Conservation (phyloP, 768 basidiomycete genomes). For the Mycena galopus region DNA sequence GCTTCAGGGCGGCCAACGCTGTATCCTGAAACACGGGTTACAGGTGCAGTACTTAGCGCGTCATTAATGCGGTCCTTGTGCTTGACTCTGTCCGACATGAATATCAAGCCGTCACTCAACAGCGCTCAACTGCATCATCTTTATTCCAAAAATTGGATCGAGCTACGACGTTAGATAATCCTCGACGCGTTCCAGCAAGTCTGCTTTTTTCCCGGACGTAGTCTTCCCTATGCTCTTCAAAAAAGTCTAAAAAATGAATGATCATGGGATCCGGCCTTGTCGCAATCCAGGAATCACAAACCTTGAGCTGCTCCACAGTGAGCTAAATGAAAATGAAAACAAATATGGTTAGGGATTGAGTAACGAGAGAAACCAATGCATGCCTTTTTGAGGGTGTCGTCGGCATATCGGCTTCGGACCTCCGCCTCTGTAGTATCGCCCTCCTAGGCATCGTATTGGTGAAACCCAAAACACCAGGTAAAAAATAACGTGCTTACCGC, state of each 20-base stretch:
- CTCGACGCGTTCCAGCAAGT: conserved; percentile 73
- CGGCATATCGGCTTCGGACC: conserved; percentile 74
- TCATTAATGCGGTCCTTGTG: too few relatives aligned
- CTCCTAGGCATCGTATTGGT: conserved; percentile 57
- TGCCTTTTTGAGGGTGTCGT: conserved; percentile 77
- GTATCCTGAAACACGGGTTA: too few relatives aligned
- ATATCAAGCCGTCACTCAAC: too few relatives aligned
- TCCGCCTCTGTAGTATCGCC: conserved; percentile 78
- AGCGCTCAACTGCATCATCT: too few relatives aligned
- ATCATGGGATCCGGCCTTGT: neutral
- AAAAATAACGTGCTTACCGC: conserved; percentile 59
- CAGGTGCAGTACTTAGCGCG: too few relatives aligned
- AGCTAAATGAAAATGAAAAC: conserved; percentile 58
- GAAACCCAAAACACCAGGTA: conserved; percentile 23
- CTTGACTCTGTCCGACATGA: too few relatives aligned
- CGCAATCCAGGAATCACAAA: conserved; percentile 44
- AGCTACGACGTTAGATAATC: conserved; percentile 63
- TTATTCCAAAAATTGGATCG: too few relatives aligned
- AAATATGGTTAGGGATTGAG: neutral
- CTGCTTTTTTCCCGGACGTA: conserved; percentile 79
- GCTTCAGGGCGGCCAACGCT: too few relatives aligned
- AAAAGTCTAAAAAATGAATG: conserved; percentile 50
- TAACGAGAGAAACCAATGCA: conserved; percentile 30
- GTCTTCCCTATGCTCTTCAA: conserved; percentile 73
- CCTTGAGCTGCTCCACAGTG: conserved; percentile 85